Percentiles rank a stretch among this genome's conserved stretches.
Conservation (phyloP, 768 basidiomycete genomes). For the Kockovaella imperatae region DNA sequence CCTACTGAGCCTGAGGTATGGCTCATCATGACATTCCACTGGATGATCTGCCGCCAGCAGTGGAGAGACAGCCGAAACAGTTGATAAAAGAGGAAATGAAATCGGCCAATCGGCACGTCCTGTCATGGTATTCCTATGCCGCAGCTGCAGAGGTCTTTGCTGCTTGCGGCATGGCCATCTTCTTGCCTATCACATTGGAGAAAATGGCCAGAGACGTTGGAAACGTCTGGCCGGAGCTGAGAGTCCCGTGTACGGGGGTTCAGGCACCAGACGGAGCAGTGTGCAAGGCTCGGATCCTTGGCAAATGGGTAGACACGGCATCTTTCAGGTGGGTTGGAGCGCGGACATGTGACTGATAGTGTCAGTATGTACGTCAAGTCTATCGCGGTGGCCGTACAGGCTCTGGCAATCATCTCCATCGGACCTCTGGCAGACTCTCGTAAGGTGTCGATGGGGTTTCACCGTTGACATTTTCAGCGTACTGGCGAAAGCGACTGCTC, state of each 20-base stretch:
- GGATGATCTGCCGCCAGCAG: no score
- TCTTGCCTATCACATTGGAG: constrained; percentile 41
- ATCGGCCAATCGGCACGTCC: constrained; percentile 10
- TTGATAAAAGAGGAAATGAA: no score
- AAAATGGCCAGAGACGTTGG: constrained; percentile 89
- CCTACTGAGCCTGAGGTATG: no score
- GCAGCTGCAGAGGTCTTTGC: constrained; percentile 40
- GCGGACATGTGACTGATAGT: constrained; percentile 5
- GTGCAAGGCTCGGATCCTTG: constrained; percentile 74
- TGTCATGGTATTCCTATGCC: constrained; percentile 37
- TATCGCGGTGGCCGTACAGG: constrained; percentile 77
- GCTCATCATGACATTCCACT: no score
- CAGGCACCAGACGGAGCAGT: constrained; percentile 47
- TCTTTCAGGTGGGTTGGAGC: constrained; percentile 68
- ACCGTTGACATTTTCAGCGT: constrained; percentile 47
- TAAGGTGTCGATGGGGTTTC: constrained; percentile 46
- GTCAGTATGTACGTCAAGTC: constrained; percentile 79
- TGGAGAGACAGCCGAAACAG: no score
- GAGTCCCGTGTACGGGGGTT: constrained; percentile 50
- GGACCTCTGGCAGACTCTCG: constrained; percentile 84
- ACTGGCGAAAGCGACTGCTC: constrained; percentile 69
- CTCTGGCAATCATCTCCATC: constrained; percentile 90
- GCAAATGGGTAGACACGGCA: constrained; percentile 81
- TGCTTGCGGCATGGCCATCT: constrained; percentile 34
- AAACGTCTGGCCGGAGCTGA: constrained; percentile 62